Evolutionary conservation across 2,329 filamentous ascomycete genomes (phyloP).

Genomic region (Pestalotiopsis sp.): DNA sequence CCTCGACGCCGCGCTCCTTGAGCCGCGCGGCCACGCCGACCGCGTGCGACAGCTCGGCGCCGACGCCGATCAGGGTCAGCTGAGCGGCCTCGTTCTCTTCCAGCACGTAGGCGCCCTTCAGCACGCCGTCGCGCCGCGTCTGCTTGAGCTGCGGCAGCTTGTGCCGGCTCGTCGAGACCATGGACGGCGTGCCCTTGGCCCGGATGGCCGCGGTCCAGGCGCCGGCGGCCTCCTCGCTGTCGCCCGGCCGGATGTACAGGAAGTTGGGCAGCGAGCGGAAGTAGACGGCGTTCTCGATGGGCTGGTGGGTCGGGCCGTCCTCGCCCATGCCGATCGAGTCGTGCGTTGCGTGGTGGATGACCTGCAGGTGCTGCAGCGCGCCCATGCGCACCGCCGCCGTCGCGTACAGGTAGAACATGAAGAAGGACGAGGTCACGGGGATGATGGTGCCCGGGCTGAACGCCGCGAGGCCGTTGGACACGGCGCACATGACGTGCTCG

Average conservation of each 20-base stretch:
- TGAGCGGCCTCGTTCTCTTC: slow-evolving; percentile 32
- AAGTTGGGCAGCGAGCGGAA: slow-evolving; percentile 59
- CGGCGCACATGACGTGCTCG: slow-evolving; percentile 62
- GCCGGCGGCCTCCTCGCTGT: slow-evolving; percentile 52
- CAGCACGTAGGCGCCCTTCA: slow-evolving; percentile 42
- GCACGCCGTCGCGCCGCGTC: slow-evolving; percentile 36
- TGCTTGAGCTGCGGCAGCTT: slow-evolving; percentile 35
- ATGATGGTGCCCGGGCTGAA: slow-evolving; percentile 51
- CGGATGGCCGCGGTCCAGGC: slow-evolving; percentile 43
- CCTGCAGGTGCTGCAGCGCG: slow-evolving; percentile 49
- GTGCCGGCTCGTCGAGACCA: slow-evolving; percentile 46
- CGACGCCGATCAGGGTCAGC: slow-evolving; percentile 40
- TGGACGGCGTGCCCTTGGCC: slow-evolving; percentile 34
- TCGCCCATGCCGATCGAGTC: slow-evolving; percentile 56
- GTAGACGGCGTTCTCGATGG: slow-evolving; percentile 50
- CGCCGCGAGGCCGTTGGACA: slow-evolving; percentile 61
- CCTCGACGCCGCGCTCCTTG: slow-evolving; percentile 33
- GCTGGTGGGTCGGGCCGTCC: slow-evolving; percentile 58
- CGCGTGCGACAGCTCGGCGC: slow-evolving; percentile 41
- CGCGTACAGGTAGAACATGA: slow-evolving; percentile 57
- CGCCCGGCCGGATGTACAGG: slow-evolving; percentile 54
- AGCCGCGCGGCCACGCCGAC: slow-evolving; percentile 42
- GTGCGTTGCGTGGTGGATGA: slow-evolving; percentile 55
- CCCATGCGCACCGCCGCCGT: slow-evolving; percentile 56
- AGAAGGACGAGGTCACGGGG: slow-evolving; percentile 56